Conservation (phyloP, 176 grass and related monocot species). For the Saccharum officinarum region DNA sequence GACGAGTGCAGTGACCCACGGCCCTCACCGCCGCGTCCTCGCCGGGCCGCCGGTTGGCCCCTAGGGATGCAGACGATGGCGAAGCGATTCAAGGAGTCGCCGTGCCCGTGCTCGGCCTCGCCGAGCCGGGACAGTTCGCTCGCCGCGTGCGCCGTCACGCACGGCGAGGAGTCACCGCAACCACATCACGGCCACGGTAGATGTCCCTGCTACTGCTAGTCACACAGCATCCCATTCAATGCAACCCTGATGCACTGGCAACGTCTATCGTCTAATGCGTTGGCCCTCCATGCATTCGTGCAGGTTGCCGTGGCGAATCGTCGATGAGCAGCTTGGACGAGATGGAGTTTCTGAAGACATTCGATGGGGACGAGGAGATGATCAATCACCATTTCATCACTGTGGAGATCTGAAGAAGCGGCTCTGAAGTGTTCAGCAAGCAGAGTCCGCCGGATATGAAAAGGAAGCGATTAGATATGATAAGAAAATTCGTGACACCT, state of each 20-base stretch:
- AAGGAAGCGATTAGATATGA: neutral
- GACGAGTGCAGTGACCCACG: neutral
- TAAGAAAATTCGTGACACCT: neutral
- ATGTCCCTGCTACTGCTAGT: no score
- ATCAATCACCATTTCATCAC: neutral
- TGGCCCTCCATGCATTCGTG: neutral
- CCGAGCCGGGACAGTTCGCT: neutral
- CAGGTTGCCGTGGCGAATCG: neutral
- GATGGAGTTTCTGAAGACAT: neutral
- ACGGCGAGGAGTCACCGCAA: neutral
- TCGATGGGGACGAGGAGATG: conserved; percentile 2
- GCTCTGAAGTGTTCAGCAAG: neutral
- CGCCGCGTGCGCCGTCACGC: neutral
- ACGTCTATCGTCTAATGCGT: neutral
- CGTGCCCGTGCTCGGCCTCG: neutral
- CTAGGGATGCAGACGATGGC: neutral
- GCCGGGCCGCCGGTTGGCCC: neutral
- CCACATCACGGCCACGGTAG: neutral
- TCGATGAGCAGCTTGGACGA: neutral
- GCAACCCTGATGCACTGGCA: neutral
- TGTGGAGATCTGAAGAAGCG: neutral
- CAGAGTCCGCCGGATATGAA: neutral
- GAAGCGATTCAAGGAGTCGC: neutral
- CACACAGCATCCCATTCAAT: neutral
- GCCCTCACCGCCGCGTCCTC: neutral